A percentile compares a stretch with the other conserved stretches of the same genome.
These are phyloP conservation scores for Lepidium sativum DNA, from an alignment of 345 rosid genomes.

Conservation along the genomic window DNA sequence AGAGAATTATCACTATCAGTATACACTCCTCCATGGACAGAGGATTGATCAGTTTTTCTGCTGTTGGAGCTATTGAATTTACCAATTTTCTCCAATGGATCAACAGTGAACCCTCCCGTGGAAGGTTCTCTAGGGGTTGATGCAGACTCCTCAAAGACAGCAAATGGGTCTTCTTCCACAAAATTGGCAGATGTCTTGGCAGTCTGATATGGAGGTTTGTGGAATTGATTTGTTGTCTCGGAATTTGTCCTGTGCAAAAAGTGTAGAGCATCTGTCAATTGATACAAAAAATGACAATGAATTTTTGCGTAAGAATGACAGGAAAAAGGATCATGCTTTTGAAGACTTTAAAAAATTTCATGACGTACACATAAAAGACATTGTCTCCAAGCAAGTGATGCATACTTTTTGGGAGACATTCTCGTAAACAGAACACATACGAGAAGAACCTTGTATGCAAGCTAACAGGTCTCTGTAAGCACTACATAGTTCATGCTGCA, in stretches of 20 bases:
- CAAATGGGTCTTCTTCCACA: conserved; percentile 54
- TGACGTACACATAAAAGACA: too few species aligned
- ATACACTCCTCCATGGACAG: conserved; percentile 36
- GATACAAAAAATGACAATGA: neutral
- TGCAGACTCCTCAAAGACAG: conserved; percentile 39
- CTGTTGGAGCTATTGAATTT: conserved; percentile 37
- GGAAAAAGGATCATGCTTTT: neutral
- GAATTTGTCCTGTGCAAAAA: conserved; percentile 37
- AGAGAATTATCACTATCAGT: conserved; percentile 67
- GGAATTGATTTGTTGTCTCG: conserved; percentile 31
- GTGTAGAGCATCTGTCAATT: neutral
- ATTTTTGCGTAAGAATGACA: neutral
- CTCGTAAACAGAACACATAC: too few species aligned
- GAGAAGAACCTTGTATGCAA: neutral
- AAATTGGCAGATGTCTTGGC: conserved; percentile 33
- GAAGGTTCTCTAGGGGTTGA: conserved; percentile 35
- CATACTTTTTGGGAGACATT: too few species aligned
- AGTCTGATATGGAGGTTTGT: conserved; percentile 31
- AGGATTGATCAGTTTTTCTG: conserved; percentile 33
- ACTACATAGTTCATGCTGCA: neutral
- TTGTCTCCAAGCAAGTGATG: too few species aligned
- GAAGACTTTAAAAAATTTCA: neutral
- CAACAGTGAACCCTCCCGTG: conserved; percentile 26
- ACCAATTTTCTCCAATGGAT: conserved; percentile 43
- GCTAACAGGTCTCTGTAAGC: neutral